These are phyloP conservation scores for Adenanthera pavonina DNA, from an alignment of 306 rosid genomes.

Conservation along the genomic window DNA sequence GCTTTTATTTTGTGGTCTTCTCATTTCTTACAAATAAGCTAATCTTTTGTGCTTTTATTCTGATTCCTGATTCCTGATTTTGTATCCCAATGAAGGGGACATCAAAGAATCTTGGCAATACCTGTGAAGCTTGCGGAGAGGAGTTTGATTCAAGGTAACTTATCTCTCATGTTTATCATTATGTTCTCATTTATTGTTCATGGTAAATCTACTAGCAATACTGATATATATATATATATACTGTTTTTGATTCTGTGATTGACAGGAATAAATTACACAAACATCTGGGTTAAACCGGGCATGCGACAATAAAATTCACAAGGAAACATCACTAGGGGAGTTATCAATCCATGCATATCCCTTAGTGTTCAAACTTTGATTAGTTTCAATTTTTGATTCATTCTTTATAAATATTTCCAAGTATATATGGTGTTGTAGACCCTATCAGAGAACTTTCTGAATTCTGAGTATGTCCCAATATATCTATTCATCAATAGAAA, in stretches of 20 bases:
- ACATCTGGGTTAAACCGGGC: slow-evolving; percentile 89
- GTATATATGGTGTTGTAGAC: slow-evolving; percentile 1
- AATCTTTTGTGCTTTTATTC: slow-evolving; percentile 28
- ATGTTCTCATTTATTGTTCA: background rate
- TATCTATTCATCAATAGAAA: background rate
- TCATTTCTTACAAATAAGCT: slow-evolving; percentile 25
- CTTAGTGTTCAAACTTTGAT: slow-evolving; percentile 6
- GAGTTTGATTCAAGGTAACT: slow-evolving; percentile 89
- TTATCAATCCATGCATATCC: slow-evolving; percentile 8
- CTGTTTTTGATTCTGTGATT: slow-evolving; percentile 34
- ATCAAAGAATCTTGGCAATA: slow-evolving; percentile 58
- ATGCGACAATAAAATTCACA: slow-evolving; percentile 66
- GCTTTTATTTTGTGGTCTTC: slow-evolving; percentile 3
- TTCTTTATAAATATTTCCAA: slow-evolving; percentile 41
- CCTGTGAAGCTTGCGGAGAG: slow-evolving; percentile 78
- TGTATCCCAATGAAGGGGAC: slow-evolving; percentile 52
- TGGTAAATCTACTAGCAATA: background rate
- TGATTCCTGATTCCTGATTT: slow-evolving; percentile 30
- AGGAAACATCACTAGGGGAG: slow-evolving; percentile 28
- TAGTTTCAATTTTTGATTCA: slow-evolving; percentile 38
- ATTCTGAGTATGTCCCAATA: background rate
- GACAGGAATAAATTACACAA: slow-evolving; percentile 76
- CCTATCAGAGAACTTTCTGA: background rate
- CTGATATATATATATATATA: background rate
- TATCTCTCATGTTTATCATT: background rate